These are phyloP conservation scores for Pseudozyma pruni DNA, from an alignment of 1,284 basidiomycete species.

Conservation along the genomic window DNA sequence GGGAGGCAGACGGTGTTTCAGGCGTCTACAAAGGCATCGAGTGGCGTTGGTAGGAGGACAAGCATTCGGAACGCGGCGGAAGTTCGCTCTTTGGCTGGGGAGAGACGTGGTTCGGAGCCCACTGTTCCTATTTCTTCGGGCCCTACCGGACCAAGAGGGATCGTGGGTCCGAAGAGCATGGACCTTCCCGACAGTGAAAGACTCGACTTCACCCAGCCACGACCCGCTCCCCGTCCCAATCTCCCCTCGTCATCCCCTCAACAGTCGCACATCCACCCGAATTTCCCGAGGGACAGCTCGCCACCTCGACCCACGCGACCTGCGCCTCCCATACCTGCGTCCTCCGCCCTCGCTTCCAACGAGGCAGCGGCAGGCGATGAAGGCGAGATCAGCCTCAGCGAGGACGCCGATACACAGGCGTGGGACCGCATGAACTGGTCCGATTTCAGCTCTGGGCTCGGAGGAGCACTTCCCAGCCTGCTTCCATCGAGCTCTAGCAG, in stretches of 20 bases:
- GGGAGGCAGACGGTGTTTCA: conserved; percentile 39
- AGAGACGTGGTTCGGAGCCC: conserved; percentile 18
- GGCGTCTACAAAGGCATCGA: conserved; percentile 16
- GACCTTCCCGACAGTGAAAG: conserved; percentile 13
- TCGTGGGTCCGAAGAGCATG: conserved; percentile 8
- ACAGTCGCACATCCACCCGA: neutral
- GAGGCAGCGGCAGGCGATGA: conserved; percentile 1
- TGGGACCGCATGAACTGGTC: conserved; percentile 28
- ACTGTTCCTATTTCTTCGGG: neutral
- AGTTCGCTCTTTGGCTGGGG: conserved; percentile 3
- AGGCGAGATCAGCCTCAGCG: conserved; percentile 13
- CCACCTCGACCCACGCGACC: conserved; percentile 17
- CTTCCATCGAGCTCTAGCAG: neutral
- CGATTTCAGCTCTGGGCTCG: conserved; percentile 9
- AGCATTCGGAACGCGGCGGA: conserved; percentile 11
- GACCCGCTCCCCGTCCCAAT: conserved; percentile 15
- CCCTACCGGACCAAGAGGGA: neutral
- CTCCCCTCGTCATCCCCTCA: neutral
- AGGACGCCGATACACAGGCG: conserved; percentile 8
- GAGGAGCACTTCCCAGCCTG: conserved; percentile 23
- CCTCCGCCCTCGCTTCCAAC: neutral
- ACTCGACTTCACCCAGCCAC: conserved; percentile 8
- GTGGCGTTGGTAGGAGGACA: conserved; percentile 6
- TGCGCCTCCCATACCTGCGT: conserved; percentile 4
- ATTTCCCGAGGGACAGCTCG: neutral